phyloP scores from a whole-genome alignment of 1,284 basidiomycete genomes.

The Rhodotorula glutinis region DNA sequence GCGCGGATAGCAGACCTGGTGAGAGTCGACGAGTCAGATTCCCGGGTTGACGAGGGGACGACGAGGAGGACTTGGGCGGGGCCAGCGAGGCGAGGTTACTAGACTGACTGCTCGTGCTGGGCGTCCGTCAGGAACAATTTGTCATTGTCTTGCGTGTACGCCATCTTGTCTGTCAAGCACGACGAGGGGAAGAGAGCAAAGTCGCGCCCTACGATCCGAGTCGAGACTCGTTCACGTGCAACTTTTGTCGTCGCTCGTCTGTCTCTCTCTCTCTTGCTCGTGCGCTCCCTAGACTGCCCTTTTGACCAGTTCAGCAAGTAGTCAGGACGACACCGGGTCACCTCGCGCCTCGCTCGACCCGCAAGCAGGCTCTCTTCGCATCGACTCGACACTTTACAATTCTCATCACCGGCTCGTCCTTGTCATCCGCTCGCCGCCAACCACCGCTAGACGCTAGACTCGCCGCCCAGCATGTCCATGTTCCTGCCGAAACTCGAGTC shows the following conservation, averaged over 20 bases:
- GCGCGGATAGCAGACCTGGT: slow-evolving; percentile 18
- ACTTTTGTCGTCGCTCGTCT: too few relatives aligned
- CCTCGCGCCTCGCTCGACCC: too few relatives aligned
- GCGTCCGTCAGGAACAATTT: slow-evolving; percentile 68
- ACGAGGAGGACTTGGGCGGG: too few relatives aligned
- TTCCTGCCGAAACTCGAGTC: slow-evolving; percentile 88
- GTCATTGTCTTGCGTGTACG: slow-evolving; percentile 46
- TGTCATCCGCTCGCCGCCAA: background rate
- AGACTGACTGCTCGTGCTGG: slow-evolving; percentile 64
- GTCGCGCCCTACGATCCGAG: too few relatives aligned
- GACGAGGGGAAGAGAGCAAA: background rate
- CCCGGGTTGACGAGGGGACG: too few relatives aligned
- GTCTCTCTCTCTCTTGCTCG: too few relatives aligned
- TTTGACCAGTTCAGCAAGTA: too few relatives aligned
- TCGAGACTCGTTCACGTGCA: too few relatives aligned
- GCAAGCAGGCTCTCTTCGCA: too few relatives aligned
- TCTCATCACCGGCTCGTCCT: background rate
- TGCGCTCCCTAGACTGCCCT: too few relatives aligned
- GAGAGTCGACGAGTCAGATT: background rate
- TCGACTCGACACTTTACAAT: too few relatives aligned
- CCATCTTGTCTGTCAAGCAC: slow-evolving; percentile 7
- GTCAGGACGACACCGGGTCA: too few relatives aligned
- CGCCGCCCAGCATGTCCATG: slow-evolving; percentile 47
- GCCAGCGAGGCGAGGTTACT: background rate
- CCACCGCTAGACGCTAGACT: background rate